phyloP scores from a whole-genome alignment of 2,329 filamentous ascomycete species.

The Beauveria scarabaeidicola region DNA sequence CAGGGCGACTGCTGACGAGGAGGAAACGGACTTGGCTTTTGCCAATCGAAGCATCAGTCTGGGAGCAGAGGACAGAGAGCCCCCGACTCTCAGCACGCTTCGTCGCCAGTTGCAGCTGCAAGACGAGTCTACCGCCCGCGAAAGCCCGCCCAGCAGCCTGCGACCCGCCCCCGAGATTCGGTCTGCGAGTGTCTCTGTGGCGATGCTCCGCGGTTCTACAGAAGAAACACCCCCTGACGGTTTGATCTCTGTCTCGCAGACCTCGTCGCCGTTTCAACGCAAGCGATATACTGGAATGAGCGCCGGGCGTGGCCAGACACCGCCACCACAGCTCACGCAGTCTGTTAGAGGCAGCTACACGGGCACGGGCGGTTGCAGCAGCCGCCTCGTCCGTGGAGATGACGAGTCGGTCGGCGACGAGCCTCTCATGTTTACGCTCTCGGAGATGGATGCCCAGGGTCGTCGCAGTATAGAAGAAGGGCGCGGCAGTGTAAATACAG shows the following conservation, averaged over 20 bases:
- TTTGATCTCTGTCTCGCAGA: slow-evolving; percentile 29
- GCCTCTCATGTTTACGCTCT: slow-evolving; percentile 64
- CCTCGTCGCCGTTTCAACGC: slow-evolving; percentile 38
- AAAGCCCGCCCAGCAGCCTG: slow-evolving; percentile 20
- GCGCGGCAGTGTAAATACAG: slow-evolving; percentile 22
- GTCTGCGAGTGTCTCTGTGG: slow-evolving; percentile 29
- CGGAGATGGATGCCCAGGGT: slow-evolving; percentile 55
- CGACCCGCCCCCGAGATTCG: slow-evolving; percentile 36
- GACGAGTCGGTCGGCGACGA: slow-evolving; percentile 54
- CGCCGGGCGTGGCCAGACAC: slow-evolving; percentile 28
- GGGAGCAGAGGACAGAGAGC: slow-evolving; percentile 55
- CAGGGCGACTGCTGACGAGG: slow-evolving; percentile 45
- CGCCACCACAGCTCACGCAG: slow-evolving; percentile 24
- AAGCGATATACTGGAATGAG: slow-evolving; percentile 38
- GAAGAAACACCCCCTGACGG: slow-evolving; percentile 40
- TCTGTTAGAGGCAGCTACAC: slow-evolving; percentile 39
- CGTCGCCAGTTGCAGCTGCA: slow-evolving; percentile 33
- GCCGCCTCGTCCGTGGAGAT: slow-evolving; percentile 32
- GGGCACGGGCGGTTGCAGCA: slow-evolving; percentile 32
- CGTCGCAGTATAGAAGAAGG: slow-evolving; percentile 52
- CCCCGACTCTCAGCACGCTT: slow-evolving; percentile 56
- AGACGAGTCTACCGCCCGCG: slow-evolving; percentile 21
- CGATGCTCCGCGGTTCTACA: slow-evolving; percentile 32
- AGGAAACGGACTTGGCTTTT: slow-evolving; percentile 52
- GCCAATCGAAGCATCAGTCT: slow-evolving; percentile 61